These are phyloP conservation scores for Epicoccum sorghinum DNA, from an alignment of 2,329 filamentous ascomycete species.

Conservation along the genomic window DNA sequence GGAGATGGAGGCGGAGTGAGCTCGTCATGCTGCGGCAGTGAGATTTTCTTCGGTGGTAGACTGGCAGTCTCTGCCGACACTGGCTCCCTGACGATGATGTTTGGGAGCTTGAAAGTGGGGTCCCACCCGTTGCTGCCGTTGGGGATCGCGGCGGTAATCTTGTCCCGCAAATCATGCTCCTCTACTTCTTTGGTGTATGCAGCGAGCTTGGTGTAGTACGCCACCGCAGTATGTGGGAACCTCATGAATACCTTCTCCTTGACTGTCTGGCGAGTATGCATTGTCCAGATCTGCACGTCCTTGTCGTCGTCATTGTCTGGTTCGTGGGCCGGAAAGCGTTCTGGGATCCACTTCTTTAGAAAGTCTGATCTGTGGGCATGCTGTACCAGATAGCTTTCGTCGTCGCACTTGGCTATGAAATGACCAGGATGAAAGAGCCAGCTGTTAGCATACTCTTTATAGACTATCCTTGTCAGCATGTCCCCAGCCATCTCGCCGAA, in stretches of 20 bases:
- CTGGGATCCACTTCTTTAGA: not conserved
- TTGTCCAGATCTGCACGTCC: not conserved
- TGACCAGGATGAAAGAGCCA: conserved; percentile 37
- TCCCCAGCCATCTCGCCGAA: not conserved
- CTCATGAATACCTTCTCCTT: conserved; percentile 32
- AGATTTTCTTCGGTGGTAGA: too few species aligned
- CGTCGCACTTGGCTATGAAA: conserved; percentile 27
- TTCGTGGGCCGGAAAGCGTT: not conserved
- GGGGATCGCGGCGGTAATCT: conserved; percentile 28
- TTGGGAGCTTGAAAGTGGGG: conserved; percentile 13
- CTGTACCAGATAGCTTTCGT: conserved; percentile 21
- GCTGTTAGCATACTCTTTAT: conserved; percentile 15
- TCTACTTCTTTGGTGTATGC: conserved; percentile 23
- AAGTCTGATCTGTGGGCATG: conserved; percentile 30
- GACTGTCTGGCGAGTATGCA: conserved; percentile 16
- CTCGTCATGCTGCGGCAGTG: not conserved
- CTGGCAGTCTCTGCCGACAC: not conserved
- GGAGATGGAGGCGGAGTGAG: not conserved
- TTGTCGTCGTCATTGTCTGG: not conserved
- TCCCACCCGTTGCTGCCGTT: conserved; percentile 20
- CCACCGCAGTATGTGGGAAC: conserved; percentile 20
- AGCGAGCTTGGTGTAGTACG: conserved; percentile 30
- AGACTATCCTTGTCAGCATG: not conserved
- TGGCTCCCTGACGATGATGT: conserved; percentile 8
- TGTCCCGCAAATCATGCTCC: conserved; percentile 23